Percentiles rank a stretch among this genome's conserved stretches.
Evolutionary conservation across 179 eudicot species (phyloP).

Genomic region (Beta macrorhiza): DNA sequence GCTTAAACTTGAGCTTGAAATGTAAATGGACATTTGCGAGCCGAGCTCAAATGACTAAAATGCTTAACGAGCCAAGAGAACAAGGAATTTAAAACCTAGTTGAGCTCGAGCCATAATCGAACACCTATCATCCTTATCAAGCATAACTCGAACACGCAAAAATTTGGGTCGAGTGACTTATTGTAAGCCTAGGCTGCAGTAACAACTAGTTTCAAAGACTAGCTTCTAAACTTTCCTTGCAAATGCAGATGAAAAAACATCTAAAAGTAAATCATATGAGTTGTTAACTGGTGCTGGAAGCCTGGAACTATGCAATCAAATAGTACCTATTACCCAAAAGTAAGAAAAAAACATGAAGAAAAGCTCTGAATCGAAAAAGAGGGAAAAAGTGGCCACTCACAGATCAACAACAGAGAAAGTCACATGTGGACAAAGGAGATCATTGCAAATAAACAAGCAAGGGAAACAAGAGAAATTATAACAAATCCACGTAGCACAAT

Average conservation of each 20-base stretch:
- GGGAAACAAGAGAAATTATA: neutral
- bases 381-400: neutral
- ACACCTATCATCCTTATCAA: too few species aligned
- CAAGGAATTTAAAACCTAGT: too few species aligned
- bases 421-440: neutral
- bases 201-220: neutral
- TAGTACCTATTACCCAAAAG: neutral
- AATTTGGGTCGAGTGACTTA: too few species aligned
- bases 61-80: too few species aligned
- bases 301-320: neutral
- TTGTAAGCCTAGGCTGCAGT: too few species aligned
- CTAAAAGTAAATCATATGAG: neutral
- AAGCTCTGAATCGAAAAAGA: neutral
- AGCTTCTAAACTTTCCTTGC: neutral
- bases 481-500: neutral
- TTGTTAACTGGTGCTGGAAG: neutral
- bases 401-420: neutral
- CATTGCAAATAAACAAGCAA: conserved; percentile 8
- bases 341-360: neutral
- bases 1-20: too few species aligned
- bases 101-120: too few species aligned
- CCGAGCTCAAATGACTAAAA: too few species aligned
- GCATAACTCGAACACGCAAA: too few species aligned
- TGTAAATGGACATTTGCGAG: too few species aligned
- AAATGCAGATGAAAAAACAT: neutral